Conservation (phyloP, 345 rosid genomes). For the Gossypium mustelinum region DNA sequence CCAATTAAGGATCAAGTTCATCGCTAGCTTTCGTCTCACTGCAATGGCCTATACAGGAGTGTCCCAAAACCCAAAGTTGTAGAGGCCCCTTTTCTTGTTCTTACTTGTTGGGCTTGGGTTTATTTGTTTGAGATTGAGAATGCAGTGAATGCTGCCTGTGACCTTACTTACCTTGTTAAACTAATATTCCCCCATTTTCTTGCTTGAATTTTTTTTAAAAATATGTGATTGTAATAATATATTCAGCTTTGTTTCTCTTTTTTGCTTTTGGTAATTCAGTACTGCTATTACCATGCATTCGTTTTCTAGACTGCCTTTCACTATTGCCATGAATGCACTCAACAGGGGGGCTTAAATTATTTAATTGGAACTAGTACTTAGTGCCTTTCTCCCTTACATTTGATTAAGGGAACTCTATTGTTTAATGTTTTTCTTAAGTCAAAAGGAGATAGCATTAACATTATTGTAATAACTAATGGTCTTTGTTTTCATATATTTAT, state of each 20-base stretch:
- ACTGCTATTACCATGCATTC: not conserved
- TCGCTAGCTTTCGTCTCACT: not conserved
- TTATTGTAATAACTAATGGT: not conserved
- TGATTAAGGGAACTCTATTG: not conserved
- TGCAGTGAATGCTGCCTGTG: not conserved
- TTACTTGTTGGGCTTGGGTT: not conserved
- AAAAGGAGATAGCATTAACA: not conserved
- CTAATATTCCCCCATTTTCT: too few relatives aligned
- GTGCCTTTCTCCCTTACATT: constrained; percentile 8
- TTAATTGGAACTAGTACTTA: not conserved
- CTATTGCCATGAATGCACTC: not conserved
- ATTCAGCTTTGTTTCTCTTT: not conserved
- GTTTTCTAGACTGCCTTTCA: not conserved
- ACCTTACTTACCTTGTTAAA: too few relatives aligned
- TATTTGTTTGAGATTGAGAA: constrained; percentile 2
- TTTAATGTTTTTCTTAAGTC: not conserved
- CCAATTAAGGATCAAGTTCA: not conserved
- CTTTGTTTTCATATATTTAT: not conserved
- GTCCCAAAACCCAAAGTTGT: not conserved
- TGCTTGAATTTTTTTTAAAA: too few relatives aligned
- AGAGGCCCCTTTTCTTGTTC: not conserved
- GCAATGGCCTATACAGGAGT: not conserved
- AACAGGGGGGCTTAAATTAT: not conserved
- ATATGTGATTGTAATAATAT: too few relatives aligned
- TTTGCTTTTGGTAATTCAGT: not conserved